Conservation (phyloP, 805 yeast species). For the Saturnispora mendoncae region DNA sequence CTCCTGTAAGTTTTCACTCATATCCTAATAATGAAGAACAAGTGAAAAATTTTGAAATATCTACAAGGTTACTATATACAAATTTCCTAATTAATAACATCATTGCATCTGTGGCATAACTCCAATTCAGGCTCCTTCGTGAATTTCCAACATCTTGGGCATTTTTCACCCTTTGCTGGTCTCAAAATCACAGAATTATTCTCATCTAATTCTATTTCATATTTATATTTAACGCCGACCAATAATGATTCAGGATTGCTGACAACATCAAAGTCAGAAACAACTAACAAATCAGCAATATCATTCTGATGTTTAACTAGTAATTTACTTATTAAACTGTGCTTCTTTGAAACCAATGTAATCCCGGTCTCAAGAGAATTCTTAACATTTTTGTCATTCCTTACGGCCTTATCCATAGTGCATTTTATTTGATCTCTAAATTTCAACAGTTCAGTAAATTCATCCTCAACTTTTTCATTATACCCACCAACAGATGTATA, state of each 20-base stretch:
- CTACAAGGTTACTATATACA: not conserved
- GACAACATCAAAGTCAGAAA: slow-evolving; percentile 45
- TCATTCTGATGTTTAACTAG: slow-evolving; percentile 32
- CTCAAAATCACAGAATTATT: slow-evolving; percentile 31
- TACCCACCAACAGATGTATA: slow-evolving; percentile 17
- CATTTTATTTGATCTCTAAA: slow-evolving; percentile 43
- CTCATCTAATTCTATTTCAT: slow-evolving; percentile 24
- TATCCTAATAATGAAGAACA: no score
- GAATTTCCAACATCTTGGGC: slow-evolving; percentile 94
- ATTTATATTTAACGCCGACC: slow-evolving; percentile 20
- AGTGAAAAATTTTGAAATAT: not conserved
- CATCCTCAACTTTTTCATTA: slow-evolving; percentile 31
- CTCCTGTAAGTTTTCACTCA: slow-evolving; percentile 29
- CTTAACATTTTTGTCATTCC: slow-evolving; percentile 39
- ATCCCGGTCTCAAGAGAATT: slow-evolving; percentile 55
- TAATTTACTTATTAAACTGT: not conserved
- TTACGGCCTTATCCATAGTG: slow-evolving; percentile 48
- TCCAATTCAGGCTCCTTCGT: slow-evolving; percentile 41
- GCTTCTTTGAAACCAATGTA: slow-evolving; percentile 23
- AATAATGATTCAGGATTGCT: not conserved
- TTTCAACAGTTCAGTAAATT: slow-evolving; percentile 38
- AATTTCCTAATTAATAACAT: slow-evolving; percentile 23
- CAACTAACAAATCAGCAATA: slow-evolving; percentile 50
- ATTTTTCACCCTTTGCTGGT: slow-evolving; percentile 39
- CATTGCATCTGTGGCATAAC: slow-evolving; percentile 60